These are phyloP conservation scores for Fusarium sp. DNA, from an alignment of 2,329 filamentous ascomycete species.

Conservation along the genomic window DNA sequence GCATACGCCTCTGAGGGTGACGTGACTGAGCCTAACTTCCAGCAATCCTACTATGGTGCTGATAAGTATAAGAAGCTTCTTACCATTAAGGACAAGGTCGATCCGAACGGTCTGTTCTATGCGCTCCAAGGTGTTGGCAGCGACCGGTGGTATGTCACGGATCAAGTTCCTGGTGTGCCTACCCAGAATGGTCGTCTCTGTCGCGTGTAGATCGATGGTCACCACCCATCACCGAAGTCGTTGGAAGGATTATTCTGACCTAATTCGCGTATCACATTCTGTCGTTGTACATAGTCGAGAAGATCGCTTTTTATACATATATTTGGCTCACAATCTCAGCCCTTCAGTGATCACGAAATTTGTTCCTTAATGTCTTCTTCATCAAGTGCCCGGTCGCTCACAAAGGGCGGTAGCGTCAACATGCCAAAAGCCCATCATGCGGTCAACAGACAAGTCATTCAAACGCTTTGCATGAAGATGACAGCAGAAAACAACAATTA, in stretches of 20 bases:
- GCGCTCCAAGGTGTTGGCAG: conserved; percentile 30
- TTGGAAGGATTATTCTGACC: neutral
- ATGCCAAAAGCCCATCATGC: neutral
- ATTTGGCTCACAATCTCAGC: neutral
- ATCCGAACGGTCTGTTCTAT: conserved; percentile 34
- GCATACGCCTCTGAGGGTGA: conserved; percentile 36
- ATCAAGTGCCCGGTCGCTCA: rapidly evolving
- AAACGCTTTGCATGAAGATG: neutral
- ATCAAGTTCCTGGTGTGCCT: conserved; percentile 29
- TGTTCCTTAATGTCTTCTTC: too few relatives aligned
- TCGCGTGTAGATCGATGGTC: neutral
- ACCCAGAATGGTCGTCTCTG: conserved; percentile 38
- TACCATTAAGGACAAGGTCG: conserved; percentile 28
- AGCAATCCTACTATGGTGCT: conserved; percentile 34
- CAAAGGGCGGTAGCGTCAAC: too few relatives aligned
- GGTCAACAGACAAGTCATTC: neutral
- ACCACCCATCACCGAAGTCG: too few relatives aligned
- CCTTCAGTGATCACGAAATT: neutral
- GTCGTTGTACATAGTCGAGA: neutral
- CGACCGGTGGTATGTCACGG: conserved; percentile 32
- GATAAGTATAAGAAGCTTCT: conserved; percentile 31
- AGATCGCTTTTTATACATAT: neutral
- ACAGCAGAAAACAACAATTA: neutral
- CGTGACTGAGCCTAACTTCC: conserved; percentile 33
- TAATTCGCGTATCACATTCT: neutral